phyloP scores from a whole-genome alignment of 371 early-diverging fungal genomes.

The Mortierella sp. region DNA sequence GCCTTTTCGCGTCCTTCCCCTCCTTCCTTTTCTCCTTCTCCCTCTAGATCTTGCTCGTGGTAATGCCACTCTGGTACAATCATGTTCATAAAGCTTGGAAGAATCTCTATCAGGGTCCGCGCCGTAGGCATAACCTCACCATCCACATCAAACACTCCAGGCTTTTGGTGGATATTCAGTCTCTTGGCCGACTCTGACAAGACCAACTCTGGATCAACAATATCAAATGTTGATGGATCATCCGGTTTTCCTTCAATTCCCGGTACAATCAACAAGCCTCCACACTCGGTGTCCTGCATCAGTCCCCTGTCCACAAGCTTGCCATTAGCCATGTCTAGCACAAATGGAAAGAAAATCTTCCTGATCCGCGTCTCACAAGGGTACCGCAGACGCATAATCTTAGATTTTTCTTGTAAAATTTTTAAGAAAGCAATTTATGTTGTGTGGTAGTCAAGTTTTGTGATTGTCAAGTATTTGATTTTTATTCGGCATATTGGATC shows the following conservation, averaged over 20 bases:
- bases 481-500: not conserved
- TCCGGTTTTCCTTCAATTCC: conserved; percentile 37
- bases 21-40: not conserved
- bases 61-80: conserved; percentile 47
- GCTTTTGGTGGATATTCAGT: conserved; percentile 17
- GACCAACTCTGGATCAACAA: conserved; percentile 28
- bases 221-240: conserved; percentile 23
- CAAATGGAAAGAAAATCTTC: conserved; percentile 44
- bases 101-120: conserved; percentile 44
- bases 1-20: not conserved
- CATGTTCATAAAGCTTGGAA: conserved; percentile 39
- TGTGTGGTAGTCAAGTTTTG: too few species aligned
- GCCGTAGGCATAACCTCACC: conserved; percentile 49
- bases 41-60: conserved; percentile 19
- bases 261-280: conserved; percentile 38
- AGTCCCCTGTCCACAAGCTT: conserved; percentile 37
- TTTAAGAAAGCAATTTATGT: too few species aligned
- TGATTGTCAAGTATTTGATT: not conserved
- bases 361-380: conserved; percentile 45
- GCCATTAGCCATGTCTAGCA: conserved; percentile 40
- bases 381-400: conserved; percentile 41
- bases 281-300: conserved; percentile 37
- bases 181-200: conserved; percentile 14
- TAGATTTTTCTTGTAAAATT: too few species aligned
- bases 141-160: conserved; percentile 50